Conservation (phyloP, 2,329 filamentous ascomycete genomes). For the Xylaria sp. region DNA sequence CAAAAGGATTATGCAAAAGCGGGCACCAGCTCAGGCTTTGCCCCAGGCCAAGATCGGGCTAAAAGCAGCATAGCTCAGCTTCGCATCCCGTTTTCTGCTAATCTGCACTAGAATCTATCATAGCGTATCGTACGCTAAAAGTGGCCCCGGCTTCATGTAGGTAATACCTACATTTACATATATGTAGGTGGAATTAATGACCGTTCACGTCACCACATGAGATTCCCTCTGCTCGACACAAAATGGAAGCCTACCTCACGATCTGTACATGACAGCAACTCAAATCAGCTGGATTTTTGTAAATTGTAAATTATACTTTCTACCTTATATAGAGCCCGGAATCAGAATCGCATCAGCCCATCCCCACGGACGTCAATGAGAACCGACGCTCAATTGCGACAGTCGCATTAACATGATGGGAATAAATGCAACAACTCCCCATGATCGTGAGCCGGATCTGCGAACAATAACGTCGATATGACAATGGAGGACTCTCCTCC, state of each 20-base stretch:
- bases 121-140: neutral
- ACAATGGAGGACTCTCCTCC: conserved; percentile 46
- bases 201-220: neutral
- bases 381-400: neutral
- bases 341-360: neutral
- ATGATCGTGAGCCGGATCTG: conserved; percentile 30
- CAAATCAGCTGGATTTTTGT: neutral
- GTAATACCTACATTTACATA: too few relatives aligned
- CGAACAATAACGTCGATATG: conserved; percentile 33
- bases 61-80: too few relatives aligned
- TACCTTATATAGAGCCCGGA: neutral
- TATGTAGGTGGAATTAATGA: neutral
- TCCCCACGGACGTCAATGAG: conserved; percentile 7
- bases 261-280: neutral
- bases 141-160: neutral
- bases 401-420: conserved; percentile 39
- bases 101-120: too few relatives aligned
- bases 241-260: neutral
- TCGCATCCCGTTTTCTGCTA: too few relatives aligned
- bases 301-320: neutral
- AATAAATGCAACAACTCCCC: conserved; percentile 32
- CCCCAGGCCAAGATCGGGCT: too few relatives aligned
- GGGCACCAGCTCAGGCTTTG: too few relatives aligned
- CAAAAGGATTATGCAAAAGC: too few relatives aligned
- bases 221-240: neutral